Evolutionary conservation across 345 rosid species (phyloP).

Genomic region (Acer yangbiense): DNA sequence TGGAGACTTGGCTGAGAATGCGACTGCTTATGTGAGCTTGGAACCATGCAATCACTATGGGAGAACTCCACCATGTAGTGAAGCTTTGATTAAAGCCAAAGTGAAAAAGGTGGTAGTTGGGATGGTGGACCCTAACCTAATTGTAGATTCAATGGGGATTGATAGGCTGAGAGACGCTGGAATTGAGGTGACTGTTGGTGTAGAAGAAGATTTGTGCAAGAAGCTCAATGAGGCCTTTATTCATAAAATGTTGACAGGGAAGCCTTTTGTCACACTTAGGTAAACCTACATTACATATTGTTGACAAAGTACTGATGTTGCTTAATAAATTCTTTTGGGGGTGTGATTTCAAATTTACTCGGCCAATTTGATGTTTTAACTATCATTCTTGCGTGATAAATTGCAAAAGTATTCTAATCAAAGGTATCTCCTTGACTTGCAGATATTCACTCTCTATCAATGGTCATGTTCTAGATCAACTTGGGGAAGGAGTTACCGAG

Average conservation of each 20-base stretch:
- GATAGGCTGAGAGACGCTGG: constrained; percentile 65
- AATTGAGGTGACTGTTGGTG: constrained; percentile 63
- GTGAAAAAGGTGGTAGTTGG: constrained; percentile 81
- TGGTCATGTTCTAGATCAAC: constrained; percentile 54
- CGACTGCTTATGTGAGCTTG: constrained; percentile 84
- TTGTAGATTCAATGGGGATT: constrained; percentile 77
- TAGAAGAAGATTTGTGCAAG: constrained; percentile 79
- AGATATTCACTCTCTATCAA: constrained; percentile 74
- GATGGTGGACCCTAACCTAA: constrained; percentile 90
- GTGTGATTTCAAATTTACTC: neutral
- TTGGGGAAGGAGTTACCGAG: constrained; percentile 59
- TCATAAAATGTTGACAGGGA: constrained; percentile 69
- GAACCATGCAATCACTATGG: constrained; percentile 96
- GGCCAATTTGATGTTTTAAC: neutral
- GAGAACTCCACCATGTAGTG: constrained; percentile 90
- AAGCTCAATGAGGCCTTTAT: constrained; percentile 73
- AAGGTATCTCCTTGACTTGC: constrained; percentile 21
- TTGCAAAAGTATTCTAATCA: neutral
- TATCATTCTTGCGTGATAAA: neutral
- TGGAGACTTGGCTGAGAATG: constrained; percentile 72
- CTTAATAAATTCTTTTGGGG: neutral
- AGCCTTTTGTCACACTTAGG: constrained; percentile 77
- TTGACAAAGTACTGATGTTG: neutral
- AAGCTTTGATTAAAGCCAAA: constrained; percentile 81
- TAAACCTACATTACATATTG: constrained; percentile 21